Conservation (phyloP, 345 rosid species). For the Moricandia arvensis region DNA sequence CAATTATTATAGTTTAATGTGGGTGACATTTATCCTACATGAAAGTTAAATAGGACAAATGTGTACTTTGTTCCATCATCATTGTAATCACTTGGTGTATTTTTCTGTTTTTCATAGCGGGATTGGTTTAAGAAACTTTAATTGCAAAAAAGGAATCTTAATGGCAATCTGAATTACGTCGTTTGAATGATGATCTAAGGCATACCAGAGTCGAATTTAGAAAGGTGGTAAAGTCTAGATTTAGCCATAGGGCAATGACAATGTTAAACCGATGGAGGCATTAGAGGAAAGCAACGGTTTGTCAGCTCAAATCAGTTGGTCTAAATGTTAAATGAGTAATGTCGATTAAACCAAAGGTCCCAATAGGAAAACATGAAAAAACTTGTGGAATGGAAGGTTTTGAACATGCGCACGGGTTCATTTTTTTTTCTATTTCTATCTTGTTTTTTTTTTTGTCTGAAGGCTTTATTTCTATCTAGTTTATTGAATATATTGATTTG, state of each 20-base stretch:
- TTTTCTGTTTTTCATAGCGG: too few relatives aligned
- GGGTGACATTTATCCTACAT: background rate
- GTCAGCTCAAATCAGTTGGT: background rate
- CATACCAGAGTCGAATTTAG: background rate
- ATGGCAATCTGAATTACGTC: background rate
- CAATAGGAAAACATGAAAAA: background rate
- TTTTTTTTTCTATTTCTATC: too few relatives aligned
- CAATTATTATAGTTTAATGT: background rate
- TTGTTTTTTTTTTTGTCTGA: too few relatives aligned
- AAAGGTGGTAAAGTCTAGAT: background rate
- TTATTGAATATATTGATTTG: too few relatives aligned
- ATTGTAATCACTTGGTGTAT: too few relatives aligned
- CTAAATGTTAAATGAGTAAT: background rate
- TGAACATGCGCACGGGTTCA: background rate
- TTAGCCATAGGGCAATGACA: background rate
- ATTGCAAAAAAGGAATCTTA: background rate
- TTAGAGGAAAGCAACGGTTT: background rate
- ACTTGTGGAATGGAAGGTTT: background rate
- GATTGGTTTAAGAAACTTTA: too few relatives aligned
- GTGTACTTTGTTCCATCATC: background rate
- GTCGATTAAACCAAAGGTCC: background rate
- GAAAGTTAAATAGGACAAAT: too few relatives aligned
- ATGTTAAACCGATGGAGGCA: background rate
- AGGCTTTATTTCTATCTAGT: too few relatives aligned
- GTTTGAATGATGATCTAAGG: background rate